These are phyloP conservation scores for Pythium rhizo-oryzae DNA, from an alignment of 352 stramenopile genomes.

Conservation along the genomic window DNA sequence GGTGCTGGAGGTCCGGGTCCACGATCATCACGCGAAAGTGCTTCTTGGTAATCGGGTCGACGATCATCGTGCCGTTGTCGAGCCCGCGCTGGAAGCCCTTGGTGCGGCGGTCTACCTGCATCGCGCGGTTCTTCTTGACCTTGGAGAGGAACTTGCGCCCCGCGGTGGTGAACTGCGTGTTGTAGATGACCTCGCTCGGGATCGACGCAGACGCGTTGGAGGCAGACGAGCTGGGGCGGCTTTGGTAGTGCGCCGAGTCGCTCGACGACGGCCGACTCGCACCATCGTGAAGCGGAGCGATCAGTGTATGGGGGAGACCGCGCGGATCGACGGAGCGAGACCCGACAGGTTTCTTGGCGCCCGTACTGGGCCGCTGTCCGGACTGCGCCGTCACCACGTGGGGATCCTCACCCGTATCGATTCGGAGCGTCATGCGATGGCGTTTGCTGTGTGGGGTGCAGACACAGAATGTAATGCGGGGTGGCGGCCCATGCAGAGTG, in stretches of 20 bases:
- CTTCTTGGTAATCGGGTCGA: conserved; percentile 53
- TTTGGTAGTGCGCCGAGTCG: not conserved
- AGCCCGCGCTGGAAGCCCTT: conserved; percentile 63
- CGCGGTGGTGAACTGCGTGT: conserved; percentile 75
- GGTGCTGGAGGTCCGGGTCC: conserved; percentile 61
- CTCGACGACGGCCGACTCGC: conserved; percentile 8
- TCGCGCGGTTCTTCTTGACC: conserved; percentile 76
- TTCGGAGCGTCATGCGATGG: conserved; percentile 14
- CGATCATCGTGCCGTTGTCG: conserved; percentile 45
- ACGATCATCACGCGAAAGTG: conserved; percentile 74
- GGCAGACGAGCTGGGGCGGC: conserved; percentile 11
- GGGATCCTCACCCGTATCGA: not conserved
- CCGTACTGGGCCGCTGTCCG: conserved; percentile 9
- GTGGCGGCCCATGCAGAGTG: not conserved
- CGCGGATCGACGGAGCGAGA: no score
- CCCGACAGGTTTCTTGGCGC: not conserved
- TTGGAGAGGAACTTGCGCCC: conserved; percentile 69
- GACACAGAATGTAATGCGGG: not conserved
- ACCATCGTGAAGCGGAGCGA: conserved; percentile 6
- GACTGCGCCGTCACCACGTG: not conserved
- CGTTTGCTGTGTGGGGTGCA: not conserved
- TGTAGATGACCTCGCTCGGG: conserved; percentile 78
- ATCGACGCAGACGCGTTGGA: conserved; percentile 7
- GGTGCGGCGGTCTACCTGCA: conserved; percentile 69
- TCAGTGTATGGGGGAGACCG: not conserved